Evolutionary conservation across 179 eudicot species (phyloP), one percentile per base, ranked within the genome.

Genomic region (Spinacia oleracea): DNA sequence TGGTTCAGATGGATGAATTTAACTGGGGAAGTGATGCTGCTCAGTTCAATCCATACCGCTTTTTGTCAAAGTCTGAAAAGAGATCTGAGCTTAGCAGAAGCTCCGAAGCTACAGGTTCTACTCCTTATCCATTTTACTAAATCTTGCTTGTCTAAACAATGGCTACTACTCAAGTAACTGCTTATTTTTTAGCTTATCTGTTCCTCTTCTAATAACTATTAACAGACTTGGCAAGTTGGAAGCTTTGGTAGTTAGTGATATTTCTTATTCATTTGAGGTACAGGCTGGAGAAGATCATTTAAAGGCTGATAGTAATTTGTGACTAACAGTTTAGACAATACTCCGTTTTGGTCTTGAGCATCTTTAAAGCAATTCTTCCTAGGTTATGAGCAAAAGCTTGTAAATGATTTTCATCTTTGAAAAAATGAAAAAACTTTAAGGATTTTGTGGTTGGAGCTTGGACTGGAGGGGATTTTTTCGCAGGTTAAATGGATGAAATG

Each of bases 11-110:
- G 85, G 90, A 89, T 74, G 81, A 77, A 78, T 58, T 58, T 25
- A 84, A 46, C 25, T 89, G 92, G 92, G 90, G 90, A 64, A 83
- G 56, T 76, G 92, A 89, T 80, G 90, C 92, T 72, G 76, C 74
- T 53, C 63, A 79, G 84, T 89, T 89, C 70, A 89, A 89, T 74
- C 92, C 92, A 34, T 79, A 76, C 77, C 89, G 88, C 50, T 86
- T 87, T 78, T 83, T 89, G 79, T 81, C 87, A 35, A 81, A 84
- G 81, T 74, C 84, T 80, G 86, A 84, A 50, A 76, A 21, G 64
- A 69, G 29, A 34, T 77, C 83, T 65, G 76, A 81, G 72, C 59
- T 43, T 65, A 59, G n/a, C 73, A 72, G 27, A 34, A 34, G 72
- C 75, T 74, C 75, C 23, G 35, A 70, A 51, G 31, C 65, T 38